A percentile compares a stretch with the other conserved stretches of the same genome.
These are phyloP conservation scores for Rhynchospora breviuscula DNA, from an alignment of 176 grass and related monocot species.

Conservation along the genomic window DNA sequence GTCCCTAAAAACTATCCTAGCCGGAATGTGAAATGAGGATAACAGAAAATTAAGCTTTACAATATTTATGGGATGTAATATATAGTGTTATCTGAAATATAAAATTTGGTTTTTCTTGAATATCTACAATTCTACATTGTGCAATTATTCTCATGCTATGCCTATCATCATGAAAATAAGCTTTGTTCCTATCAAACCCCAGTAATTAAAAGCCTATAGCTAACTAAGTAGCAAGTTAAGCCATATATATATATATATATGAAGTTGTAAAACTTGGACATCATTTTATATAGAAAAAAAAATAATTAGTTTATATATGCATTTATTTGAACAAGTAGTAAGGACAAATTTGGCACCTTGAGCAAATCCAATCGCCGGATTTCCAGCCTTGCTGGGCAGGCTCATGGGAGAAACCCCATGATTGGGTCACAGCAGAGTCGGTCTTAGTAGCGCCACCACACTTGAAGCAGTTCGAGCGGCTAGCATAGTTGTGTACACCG, in stretches of 20 bases:
- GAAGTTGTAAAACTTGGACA: too few species aligned
- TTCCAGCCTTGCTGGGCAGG: conserved; percentile 54
- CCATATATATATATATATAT: too few species aligned
- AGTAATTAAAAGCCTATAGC: too few species aligned
- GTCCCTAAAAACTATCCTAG: not conserved
- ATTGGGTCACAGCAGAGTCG: conserved; percentile 42
- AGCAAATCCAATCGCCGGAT: conserved; percentile 84
- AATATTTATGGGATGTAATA: not conserved
- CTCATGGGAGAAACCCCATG: conserved; percentile 50
- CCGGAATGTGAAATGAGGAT: not conserved
- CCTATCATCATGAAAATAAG: not conserved
- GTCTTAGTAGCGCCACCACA: conserved; percentile 61
- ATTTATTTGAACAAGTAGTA: not conserved
- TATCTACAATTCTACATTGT: not conserved
- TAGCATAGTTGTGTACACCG: conserved; percentile 73
- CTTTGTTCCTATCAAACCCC: not conserved
- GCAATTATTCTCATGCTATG: not conserved
- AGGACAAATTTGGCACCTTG: conserved; percentile 31
- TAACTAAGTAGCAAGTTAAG: too few species aligned
- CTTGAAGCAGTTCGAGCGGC: conserved; percentile 73
- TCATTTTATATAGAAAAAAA: not conserved
- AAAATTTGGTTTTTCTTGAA: not conserved
- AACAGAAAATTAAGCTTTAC: not conserved
- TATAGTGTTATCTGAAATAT: not conserved
- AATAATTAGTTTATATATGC: not conserved